Base-by-base conservation (phyloP, 1,284 basidiomycete genomes). In the Mycosarcoma maydis region DNA sequence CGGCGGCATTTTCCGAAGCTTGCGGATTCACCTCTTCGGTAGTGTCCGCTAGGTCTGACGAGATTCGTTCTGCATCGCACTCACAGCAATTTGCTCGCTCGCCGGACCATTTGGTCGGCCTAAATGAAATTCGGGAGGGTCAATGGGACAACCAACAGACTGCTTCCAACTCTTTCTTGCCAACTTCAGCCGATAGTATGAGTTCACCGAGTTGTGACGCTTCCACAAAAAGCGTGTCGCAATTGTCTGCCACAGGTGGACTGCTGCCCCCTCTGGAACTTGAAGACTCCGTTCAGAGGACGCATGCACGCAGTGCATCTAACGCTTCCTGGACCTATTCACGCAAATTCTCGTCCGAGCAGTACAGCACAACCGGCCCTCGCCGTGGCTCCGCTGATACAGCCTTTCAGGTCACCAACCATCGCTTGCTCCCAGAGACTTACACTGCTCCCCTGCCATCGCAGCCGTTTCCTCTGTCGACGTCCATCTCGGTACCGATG, bases 381-480 rank as follows among this genome's bases (percentile, higher is more conserved):
- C 61, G 54, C 16, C 49, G 45, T 22, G 49, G 49, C 7, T 53
- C 61, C 8, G 54, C 36, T 7, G 45, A 36, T 22, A 29, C 41
- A 6, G 29, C 30, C 8, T 27, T 36, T 2, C 7, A 27, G 16
- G 9, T n/a, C 8, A 33, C 32, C 7, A 38, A 19, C 6, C 10
- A 33, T 20, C 45, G 54, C 13, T 30, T 38, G 22, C 32, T 20
- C 6, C 5, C 54, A 40, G 54, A 40, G 22, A 22, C 50, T 6
- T 54, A 43, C 27, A 65, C 61, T n/a, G 24, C 54, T 3, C 61
- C 61, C 3, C 38, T 65, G 10, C 57, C 58, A 17, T 61, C 58
- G 16, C 39, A 29, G 23, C 65, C 65, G 2, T 61, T 68, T 36
- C 33, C 4, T 27, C 54, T 13, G 6, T 29, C 13, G 27, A 13